Evolutionary conservation across 2,329 filamentous ascomycete species (phyloP).

Genomic region (Penicillium digitatum): DNA sequence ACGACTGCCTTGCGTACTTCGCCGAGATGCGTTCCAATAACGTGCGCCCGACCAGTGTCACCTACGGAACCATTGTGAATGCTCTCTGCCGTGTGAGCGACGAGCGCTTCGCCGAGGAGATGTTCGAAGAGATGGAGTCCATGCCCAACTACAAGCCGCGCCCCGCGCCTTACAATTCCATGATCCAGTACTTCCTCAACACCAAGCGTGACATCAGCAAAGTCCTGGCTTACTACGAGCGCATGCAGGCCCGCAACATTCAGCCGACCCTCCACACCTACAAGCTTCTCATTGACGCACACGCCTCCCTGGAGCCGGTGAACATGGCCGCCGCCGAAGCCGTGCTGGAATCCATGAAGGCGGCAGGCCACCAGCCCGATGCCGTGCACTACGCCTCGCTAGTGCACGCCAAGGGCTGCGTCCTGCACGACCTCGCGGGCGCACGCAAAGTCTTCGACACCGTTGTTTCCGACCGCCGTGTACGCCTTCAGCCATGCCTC

Average conservation of each 20-base stretch:
- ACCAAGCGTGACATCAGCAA: constrained; percentile 95
- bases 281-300: constrained; percentile 93
- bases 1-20: constrained; percentile 97
- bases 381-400: constrained; percentile 93
- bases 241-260: constrained; percentile 85
- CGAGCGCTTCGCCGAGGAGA: constrained; percentile 93
- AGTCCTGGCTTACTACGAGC: constrained; percentile 89
- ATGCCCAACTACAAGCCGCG: constrained; percentile 99
- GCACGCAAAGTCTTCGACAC: constrained; percentile 78
- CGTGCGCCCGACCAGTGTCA: constrained; percentile 94
- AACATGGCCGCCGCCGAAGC: constrained; percentile 83
- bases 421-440: constrained; percentile 82
- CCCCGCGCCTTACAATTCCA: constrained; percentile 94
- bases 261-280: constrained; percentile 91
- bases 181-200: constrained; percentile 99
- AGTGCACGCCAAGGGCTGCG: constrained; percentile 93
- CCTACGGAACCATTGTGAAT: constrained; percentile 97
- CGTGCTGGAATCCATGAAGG: constrained; percentile 73
- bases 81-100: constrained; percentile 95
- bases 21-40: constrained; percentile 91
- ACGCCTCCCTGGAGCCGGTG: constrained; percentile 88
- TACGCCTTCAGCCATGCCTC: constrained; percentile 74
- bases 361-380: constrained; percentile 71
- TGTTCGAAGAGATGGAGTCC: constrained; percentile 98
- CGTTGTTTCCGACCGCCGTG: constrained; percentile 63